These are phyloP conservation scores for Bondarzewia mesenterica DNA, from an alignment of 1,284 basidiomycete genomes.

Conservation along the genomic window DNA sequence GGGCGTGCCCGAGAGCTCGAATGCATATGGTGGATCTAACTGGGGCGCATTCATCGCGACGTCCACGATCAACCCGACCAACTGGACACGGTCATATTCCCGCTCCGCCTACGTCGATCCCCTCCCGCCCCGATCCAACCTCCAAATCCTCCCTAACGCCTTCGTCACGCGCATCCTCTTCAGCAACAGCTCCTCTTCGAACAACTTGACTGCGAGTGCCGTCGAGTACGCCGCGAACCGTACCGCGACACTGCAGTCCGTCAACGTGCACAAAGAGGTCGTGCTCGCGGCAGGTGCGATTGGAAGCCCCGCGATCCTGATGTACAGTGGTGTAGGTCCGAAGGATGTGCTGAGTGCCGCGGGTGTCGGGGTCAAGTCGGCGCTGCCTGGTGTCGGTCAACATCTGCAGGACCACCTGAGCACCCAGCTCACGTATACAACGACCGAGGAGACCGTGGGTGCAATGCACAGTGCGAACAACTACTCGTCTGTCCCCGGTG, in stretches of 20 bases:
- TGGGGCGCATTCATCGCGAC: conserved; percentile 52
- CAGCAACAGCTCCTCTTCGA: conserved; percentile 27
- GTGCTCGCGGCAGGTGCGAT: conserved; percentile 57
- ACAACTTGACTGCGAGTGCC: conserved; percentile 42
- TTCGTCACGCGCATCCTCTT: conserved; percentile 59
- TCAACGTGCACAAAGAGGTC: conserved; percentile 49
- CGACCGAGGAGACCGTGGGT: conserved; percentile 38
- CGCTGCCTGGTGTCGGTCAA: conserved; percentile 70
- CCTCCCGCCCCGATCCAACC: conserved; percentile 47
- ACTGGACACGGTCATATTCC: conserved; percentile 63
- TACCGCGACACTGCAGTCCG: conserved; percentile 27
- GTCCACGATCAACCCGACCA: conserved; percentile 54
- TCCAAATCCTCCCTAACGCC: conserved; percentile 49
- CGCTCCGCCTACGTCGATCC: conserved; percentile 66
- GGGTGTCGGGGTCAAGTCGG: conserved; percentile 37
- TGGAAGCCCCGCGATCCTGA: conserved; percentile 59
- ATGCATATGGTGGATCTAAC: conserved; percentile 41
- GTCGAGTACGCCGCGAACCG: conserved; percentile 42
- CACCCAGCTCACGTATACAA: conserved; percentile 39
- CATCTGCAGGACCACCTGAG: conserved; percentile 70
- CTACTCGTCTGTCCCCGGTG: conserved; percentile 11
- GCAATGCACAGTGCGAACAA: conserved; percentile 22
- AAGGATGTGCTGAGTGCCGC: conserved; percentile 41
- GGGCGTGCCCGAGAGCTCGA: conserved; percentile 32
- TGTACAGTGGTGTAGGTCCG: conserved; percentile 70